Evolutionary conservation across 495 filamentous ascomycete species (phyloP), one percentile per base, ranked within the genome.

Genomic region (Daldinia decipiens): DNA sequence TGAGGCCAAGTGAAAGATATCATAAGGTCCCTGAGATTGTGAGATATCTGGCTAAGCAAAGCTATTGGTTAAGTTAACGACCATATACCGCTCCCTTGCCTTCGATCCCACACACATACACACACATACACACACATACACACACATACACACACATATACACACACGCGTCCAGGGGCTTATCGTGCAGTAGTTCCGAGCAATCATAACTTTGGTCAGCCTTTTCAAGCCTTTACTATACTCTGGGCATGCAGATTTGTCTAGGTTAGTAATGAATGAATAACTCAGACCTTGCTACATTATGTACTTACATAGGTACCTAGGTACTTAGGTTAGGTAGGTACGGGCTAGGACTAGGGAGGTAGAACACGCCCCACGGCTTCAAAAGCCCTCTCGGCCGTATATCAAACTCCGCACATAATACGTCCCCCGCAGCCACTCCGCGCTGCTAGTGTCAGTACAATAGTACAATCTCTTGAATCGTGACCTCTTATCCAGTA

Each of bases 1-100:
- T 71, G 43, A 63, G 59, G 63, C 53, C 59, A 62, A 63, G 63
- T 52, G 59, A 54, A 62, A 67, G 53, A 59, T 67, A 71, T 11
- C 54, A 66, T 62, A 27, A 47, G 39, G 52, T 67, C 58, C 62
- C 62, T 67, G 63, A 58, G 45, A 71, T 71, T 55, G 53, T 59
- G 68, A 69, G 31, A 67, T 62, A 52, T 51, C n/a, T 39, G 1
- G 27, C 56, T 27, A 24, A 19, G 45, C 19, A 31, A 32, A 50
- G 27, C 27, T 24, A 67, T 71, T 71, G 68, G 68, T 12, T 31
- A 36, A 45, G 6, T 7, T 38, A 36, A 36, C 17, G 34, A 34
- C 53, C 39, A 38, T 29, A 12, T 27, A 39, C 21, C 47, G 52
- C 29, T 68, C 64, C 69, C 64, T 67, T 62, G 38, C 68, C 9